phyloP scores from a whole-genome alignment of 169 alveolate species.

The Plasmodium relictum region DNA sequence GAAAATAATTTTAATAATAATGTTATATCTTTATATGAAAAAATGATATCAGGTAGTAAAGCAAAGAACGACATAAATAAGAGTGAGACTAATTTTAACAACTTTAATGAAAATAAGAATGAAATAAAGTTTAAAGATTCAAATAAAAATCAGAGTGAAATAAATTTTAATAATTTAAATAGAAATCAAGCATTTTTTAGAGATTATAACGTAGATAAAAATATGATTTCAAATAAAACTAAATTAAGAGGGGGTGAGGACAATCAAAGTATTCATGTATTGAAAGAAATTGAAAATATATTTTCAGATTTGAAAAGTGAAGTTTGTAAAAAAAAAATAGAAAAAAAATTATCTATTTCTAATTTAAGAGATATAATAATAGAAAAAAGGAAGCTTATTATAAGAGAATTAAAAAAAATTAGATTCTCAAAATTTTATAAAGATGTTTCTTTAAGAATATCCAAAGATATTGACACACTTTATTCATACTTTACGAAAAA shows the following conservation, averaged over 20 bases:
- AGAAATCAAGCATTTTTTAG: background rate
- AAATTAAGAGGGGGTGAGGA: conserved; percentile 6
- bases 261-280: conserved; percentile 1
- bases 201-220: background rate
- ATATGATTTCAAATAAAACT: background rate
- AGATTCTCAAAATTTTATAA: conserved; percentile 57
- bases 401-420: conserved; percentile 50
- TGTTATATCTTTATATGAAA: conserved; percentile 65
- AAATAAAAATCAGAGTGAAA: background rate
- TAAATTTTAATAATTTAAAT: background rate
- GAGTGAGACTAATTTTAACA: background rate
- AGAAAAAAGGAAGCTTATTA: conserved; percentile 37
- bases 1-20: conserved; percentile 44
- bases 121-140: background rate
- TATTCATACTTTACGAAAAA: conserved; percentile 9
- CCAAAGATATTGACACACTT: conserved; percentile 48
- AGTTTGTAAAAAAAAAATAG: conserved; percentile 19
- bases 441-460: conserved; percentile 41
- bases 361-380: conserved; percentile 22
- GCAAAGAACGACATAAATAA: background rate
- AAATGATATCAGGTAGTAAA: background rate
- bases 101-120: background rate
- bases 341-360: background rate
- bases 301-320: conserved; percentile 28
- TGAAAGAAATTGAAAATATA: conserved; percentile 37